phyloP scores from a whole-genome alignment of 352 stramenopile species.

The Globisporangium nunn region DNA sequence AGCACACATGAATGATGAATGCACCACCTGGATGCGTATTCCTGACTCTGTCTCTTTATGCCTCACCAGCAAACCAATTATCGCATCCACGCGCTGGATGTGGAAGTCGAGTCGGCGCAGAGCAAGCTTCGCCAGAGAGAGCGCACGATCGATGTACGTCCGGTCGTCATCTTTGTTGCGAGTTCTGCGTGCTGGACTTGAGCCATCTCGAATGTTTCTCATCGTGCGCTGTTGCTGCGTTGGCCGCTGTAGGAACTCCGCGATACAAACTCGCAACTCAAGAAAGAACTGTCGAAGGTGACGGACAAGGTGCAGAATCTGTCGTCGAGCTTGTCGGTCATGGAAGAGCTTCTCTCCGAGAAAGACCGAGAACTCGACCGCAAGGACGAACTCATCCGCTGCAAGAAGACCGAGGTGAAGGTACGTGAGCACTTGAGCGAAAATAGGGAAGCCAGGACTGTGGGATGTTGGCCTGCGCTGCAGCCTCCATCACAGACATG shows the following conservation, averaged over 20 bases:
- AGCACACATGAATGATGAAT: not conserved
- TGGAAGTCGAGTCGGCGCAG: conserved; percentile 70
- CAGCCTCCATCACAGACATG: not conserved
- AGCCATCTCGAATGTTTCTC: not conserved
- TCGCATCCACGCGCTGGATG: conserved; percentile 65
- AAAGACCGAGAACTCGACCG: conserved; percentile 55
- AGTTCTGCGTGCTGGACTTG: not conserved
- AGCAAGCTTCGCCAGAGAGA: conserved; percentile 72
- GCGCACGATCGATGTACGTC: conserved; percentile 39
- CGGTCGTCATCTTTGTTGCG: not conserved
- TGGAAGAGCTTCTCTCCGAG: conserved; percentile 44
- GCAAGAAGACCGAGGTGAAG: conserved; percentile 77
- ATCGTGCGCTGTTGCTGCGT: not conserved
- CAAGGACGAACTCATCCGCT: conserved; percentile 56
- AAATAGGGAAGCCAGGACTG: not conserved
- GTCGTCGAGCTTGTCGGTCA: conserved; percentile 32
- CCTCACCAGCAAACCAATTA: conserved; percentile 49
- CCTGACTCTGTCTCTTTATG: too few species aligned
- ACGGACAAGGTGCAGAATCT: conserved; percentile 43
- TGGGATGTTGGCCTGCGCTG: too few species aligned
- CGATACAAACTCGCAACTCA: conserved; percentile 48
- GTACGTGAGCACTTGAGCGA: not conserved
- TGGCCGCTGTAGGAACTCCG: conserved; percentile 35
- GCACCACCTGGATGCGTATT: too few species aligned
- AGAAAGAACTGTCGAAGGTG: conserved; percentile 56